These are phyloP conservation scores for Parachaetomium inaequale DNA, from an alignment of 495 filamentous ascomycete species.

Conservation along the genomic window DNA sequence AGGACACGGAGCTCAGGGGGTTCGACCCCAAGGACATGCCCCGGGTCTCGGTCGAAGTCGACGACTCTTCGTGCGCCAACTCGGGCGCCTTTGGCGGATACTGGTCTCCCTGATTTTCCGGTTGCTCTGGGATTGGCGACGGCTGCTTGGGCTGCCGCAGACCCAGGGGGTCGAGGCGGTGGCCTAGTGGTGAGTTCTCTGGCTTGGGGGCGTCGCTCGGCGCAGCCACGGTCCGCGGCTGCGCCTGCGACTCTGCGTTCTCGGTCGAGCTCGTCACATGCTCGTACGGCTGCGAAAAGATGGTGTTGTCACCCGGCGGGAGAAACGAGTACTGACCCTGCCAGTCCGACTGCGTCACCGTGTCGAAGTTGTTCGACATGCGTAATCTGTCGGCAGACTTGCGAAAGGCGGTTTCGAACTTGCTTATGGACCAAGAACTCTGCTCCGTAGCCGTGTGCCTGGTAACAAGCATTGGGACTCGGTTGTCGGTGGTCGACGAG, in stretches of 20 bases:
- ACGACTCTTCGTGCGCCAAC: conserved; percentile 43
- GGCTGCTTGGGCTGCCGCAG: conserved; percentile 43
- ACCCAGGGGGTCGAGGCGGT: conserved; percentile 46
- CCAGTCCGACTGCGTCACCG: conserved; percentile 58
- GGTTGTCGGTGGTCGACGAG: conserved; percentile 23
- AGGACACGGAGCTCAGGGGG: conserved; percentile 41
- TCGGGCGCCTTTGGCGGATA: conserved; percentile 43
- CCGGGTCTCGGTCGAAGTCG: conserved; percentile 41
- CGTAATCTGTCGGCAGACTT: conserved; percentile 51
- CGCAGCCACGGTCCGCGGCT: conserved; percentile 40
- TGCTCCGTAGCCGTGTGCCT: conserved; percentile 55
- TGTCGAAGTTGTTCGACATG: conserved; percentile 58
- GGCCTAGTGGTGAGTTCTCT: conserved; percentile 36
- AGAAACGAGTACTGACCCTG: conserved; percentile 56
- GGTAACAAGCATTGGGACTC: conserved; percentile 58
- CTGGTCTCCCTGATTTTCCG: conserved; percentile 35
- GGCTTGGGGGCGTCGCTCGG: conserved; percentile 36
- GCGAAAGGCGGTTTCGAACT: conserved; percentile 52
- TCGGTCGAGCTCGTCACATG: conserved; percentile 42
- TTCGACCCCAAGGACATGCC: conserved; percentile 41
- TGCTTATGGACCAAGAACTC: conserved; percentile 56
- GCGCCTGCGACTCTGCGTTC: conserved; percentile 41
- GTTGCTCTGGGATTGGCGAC: conserved; percentile 40
- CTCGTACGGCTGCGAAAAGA: conserved; percentile 49
- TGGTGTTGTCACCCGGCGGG: conserved; percentile 47